Evolutionary conservation across 257 asterid species (phyloP), one percentile per base, ranked within the genome.

Genomic region (Catharanthus roseus): DNA sequence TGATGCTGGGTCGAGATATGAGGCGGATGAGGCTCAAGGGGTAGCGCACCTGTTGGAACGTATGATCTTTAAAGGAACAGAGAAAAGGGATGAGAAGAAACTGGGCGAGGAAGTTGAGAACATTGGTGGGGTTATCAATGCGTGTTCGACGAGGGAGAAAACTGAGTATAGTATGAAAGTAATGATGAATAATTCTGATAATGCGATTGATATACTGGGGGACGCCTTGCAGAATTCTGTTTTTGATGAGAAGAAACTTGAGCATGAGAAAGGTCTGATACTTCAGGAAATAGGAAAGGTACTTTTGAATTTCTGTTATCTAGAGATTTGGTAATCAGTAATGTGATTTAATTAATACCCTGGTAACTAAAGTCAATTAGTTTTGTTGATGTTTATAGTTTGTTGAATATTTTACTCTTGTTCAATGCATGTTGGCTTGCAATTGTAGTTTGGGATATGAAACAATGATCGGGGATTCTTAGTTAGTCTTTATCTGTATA

Each of bases 251-350:
- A 72, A 11, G 5, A 85, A 86, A 65, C 89, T 93, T 51, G 74
- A 31, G 2, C 82, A 95, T 78, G 99, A 91, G 88, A 86, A 97
- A 60, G 95, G 85, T 78, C 93, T 89, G 29, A 91, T 89, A 70
- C 95, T 93, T 63, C 85, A 92, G 55, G 97, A 91, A 86, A 89
- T 86, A 95, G 90, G 87, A 84, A 96, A 91, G 97, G 99, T 93
- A 82, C n/a, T 55, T 26, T 28, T 3, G 3, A 55, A 10, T 54
- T 55, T 10, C 18, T 23, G 19, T 10, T 23, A n/a, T 54, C 23
- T 49, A 18, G 6, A 2, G 23, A 18, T 23, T 7, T 54, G 58
- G 1, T 8, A 10, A 21, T 21, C 11, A 55, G 62, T 34, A 10
- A 0, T 55, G 18, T 55, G 19, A 55, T 55, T 55, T 24, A 10